Base-by-base conservation (phyloP, 2,329 filamentous ascomycete species). In the Monosporascus sp. region DNA sequence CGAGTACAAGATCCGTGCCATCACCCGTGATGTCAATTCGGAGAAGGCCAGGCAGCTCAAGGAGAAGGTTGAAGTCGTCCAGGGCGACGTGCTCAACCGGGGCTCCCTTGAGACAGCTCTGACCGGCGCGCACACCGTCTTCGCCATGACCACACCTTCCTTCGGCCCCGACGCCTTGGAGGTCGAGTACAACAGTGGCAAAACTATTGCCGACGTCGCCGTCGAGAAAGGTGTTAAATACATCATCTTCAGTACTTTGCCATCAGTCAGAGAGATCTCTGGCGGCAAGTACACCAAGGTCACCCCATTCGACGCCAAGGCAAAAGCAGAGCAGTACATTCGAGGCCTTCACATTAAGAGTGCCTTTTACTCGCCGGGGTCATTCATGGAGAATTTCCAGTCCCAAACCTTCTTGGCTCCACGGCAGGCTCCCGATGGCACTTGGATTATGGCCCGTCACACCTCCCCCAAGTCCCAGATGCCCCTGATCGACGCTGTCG, bases 1-100 rank as follows among this genome's bases (percentile, higher is more conserved):
- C 43, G 60, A 74, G 51, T 82, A 73, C 67, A 73, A 67, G 47
- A 69, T 82, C 52, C 75, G 79, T 8, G 78, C 71, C 38, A 71
- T 82, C 48, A 79, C 75, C 14, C 75, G 78, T n/a, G 72, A 80
- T 58, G 52, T 65, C 51, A 60, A 57, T 50, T 70, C 69, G 8
- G 58, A 60, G 3, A 68, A 63, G n/a, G 64, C 70, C 47, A 63
- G 64, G 44, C 55, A 62, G 7, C 64, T 72, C 11, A 58, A 57
- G 41, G 57, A 59, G 44, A 65, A 63, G 20, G 60, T 70, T 41
- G 63, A 72, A 49, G 59, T 73, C n/a, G 61, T 71, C 5, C 59
- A 73, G 57, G 77, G 69, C 15, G 72, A 80, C 46, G 57, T 77
- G 18, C 61, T 67, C 46, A 66, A 73, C 55, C 63, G 65, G 20